Evolutionary conservation across 441 rosid genomes (phyloP), one percentile per base, ranked within the genome.

Genomic region (Gossypium davidsonii): DNA sequence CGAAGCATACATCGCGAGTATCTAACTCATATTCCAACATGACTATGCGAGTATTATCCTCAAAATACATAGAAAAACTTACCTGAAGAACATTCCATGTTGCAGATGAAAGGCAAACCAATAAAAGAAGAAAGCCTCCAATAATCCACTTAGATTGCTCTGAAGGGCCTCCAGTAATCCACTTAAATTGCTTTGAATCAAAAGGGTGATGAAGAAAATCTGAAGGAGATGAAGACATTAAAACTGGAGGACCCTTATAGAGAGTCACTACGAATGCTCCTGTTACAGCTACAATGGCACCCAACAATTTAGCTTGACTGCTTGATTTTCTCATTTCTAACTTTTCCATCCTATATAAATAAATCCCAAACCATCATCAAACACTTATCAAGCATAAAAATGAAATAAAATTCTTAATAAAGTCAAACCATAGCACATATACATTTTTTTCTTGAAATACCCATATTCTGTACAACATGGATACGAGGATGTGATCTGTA

Each of bases 251-350:
- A 42, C 90, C 90, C 59, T 77, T 78, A 5, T 84, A 85, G 4
- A 85, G 80, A 21, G 91, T 85, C 48, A 76, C 79, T 25, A 76
- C 63, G 8, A 78, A 81, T 55, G 91, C 88, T 58, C 89, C 87
- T 21, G 73, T 21, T n/a, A 84, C 84, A 14, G 88, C 74, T 44
- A 85, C 69, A 56, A 73, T 56, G 0, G 89, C 81, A 20, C 87
- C 87, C 46, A 76, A n/a, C 34, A 61, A 21, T 74, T 85, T 87
- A 18, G 89, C 89, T 76, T 78, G 86, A 74, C 80, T 64, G 76
- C 80, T 79, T 57, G 74, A 66, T 75, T 56, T 82, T 62, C 79
- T 77, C 46, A 83, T 1, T 21, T 81, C 84, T 1, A 85, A 51
- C 74, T 73, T 67, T 77, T 85, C 86, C 84, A 85, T 81, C 81